Evolutionary conservation across 2,329 filamentous ascomycete species (phyloP).

Genomic region (Canariomyces notabilis): DNA sequence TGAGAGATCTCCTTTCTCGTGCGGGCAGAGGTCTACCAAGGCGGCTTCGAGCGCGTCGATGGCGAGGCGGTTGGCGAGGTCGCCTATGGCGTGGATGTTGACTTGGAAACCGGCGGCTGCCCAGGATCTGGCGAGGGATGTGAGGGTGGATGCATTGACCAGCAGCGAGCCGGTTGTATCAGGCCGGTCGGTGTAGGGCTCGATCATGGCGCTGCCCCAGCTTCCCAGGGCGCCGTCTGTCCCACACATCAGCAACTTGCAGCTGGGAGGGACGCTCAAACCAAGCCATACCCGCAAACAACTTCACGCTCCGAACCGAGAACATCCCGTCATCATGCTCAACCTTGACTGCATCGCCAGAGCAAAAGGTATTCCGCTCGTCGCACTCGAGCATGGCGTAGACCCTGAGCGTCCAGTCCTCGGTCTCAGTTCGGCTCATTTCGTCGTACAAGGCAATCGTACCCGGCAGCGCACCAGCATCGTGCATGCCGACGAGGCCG

Average conservation of each 20-base stretch:
- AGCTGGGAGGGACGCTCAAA: neutral
- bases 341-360: conserved; percentile 42
- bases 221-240: conserved; percentile 64
- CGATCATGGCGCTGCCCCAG: conserved; percentile 68
- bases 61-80: conserved; percentile 61
- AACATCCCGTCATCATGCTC: conserved; percentile 45
- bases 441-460: conserved; percentile 51
- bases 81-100: conserved; percentile 68
- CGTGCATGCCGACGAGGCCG: conserved; percentile 64
- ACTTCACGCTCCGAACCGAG: conserved; percentile 58
- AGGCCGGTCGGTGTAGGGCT: conserved; percentile 61
- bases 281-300: conserved; percentile 57
- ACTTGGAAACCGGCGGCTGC: conserved; percentile 59
- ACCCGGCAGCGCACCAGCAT: conserved; percentile 56
- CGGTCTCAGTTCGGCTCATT: conserved; percentile 33
- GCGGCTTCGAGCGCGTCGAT: conserved; percentile 58
- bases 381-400: conserved; percentile 66
- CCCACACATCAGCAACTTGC: neutral
- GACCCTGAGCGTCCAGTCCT: conserved; percentile 56
- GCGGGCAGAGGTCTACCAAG: conserved; percentile 49
- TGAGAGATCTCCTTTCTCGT: conserved; percentile 31
- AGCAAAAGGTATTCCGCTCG: conserved; percentile 60
- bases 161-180: conserved; percentile 60
- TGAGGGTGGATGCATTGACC: conserved; percentile 57
- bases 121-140: conserved; percentile 52